Conservation (phyloP, 495 filamentous ascomycete species). For the Hypoxylon trugodes region DNA sequence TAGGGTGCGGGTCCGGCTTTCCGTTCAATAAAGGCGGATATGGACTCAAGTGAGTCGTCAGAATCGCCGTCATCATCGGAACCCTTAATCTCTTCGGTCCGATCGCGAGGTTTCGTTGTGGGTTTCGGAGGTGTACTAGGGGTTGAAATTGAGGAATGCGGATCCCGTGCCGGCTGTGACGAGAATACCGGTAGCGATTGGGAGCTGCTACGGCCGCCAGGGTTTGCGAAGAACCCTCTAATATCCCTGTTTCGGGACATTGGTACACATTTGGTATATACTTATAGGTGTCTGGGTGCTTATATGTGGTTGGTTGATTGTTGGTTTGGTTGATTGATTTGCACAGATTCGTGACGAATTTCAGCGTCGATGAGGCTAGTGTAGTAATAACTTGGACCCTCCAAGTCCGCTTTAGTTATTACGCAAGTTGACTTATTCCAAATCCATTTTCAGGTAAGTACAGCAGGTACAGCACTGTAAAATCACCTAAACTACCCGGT, state of each 20-base stretch:
- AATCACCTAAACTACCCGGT: neutral
- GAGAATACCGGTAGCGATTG: constrained; percentile 22
- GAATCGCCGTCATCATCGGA: constrained; percentile 75
- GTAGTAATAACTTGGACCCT: too few species aligned
- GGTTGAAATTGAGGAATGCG: constrained; percentile 15
- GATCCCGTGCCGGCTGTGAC: constrained; percentile 20
- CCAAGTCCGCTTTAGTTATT: too few species aligned
- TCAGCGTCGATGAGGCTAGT: too few species aligned
- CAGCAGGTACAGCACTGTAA: neutral
- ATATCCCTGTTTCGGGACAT: constrained; percentile 44
- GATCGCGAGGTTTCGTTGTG: constrained; percentile 37
- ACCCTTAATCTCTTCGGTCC: constrained; percentile 63
- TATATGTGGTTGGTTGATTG: too few species aligned
- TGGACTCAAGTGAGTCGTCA: constrained; percentile 48
- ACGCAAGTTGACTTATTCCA: too few species aligned
- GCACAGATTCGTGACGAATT: too few species aligned
- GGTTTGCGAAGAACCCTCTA: constrained; percentile 46
- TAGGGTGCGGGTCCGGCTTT: constrained; percentile 34
- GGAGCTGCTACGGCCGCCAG: constrained; percentile 20
- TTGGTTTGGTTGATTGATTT: too few species aligned
- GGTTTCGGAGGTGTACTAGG: constrained; percentile 44
- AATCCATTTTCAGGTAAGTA: too few species aligned
- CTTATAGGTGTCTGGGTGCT: too few species aligned
- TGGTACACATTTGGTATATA: constrained; percentile 4
- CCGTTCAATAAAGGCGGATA: constrained; percentile 33